Conservation (phyloP, 2,329 filamentous ascomycete species). For the Calonectria naviculata region DNA sequence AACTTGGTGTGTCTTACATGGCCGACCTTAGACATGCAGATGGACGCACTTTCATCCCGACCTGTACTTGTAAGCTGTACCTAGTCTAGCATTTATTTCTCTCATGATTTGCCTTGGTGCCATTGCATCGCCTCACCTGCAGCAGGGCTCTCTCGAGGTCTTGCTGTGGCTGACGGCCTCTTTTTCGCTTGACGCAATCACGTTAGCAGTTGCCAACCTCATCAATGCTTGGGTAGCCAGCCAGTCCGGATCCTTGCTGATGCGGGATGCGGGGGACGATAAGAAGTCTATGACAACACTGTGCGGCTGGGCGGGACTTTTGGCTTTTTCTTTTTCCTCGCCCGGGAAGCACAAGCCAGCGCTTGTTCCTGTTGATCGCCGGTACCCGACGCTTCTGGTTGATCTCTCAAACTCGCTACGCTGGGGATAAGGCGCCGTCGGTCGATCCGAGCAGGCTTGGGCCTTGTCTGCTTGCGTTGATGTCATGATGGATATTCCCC, state of each 20-base stretch:
- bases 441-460: background rate
- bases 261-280: constrained; percentile 3
- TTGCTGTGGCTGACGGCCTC: background rate
- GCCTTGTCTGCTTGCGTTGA: background rate
- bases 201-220: background rate
- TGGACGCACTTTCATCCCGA: background rate
- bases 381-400: background rate
- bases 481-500: constrained; percentile 10
- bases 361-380: constrained; percentile 3
- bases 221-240: background rate
- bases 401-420: background rate
- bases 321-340: background rate
- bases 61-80: background rate
- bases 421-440: background rate
- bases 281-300: constrained; percentile 4
- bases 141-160: background rate
- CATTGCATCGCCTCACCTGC: background rate
- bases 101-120: background rate
- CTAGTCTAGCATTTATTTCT: background rate
- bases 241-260: background rate
- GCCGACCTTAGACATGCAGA: background rate
- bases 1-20: background rate
- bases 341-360: background rate
- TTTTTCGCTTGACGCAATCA: background rate
- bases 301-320: background rate